Base-by-base conservation (phyloP, 1,139 yeast species). In the Zygosaccharomyces sapae region DNA sequence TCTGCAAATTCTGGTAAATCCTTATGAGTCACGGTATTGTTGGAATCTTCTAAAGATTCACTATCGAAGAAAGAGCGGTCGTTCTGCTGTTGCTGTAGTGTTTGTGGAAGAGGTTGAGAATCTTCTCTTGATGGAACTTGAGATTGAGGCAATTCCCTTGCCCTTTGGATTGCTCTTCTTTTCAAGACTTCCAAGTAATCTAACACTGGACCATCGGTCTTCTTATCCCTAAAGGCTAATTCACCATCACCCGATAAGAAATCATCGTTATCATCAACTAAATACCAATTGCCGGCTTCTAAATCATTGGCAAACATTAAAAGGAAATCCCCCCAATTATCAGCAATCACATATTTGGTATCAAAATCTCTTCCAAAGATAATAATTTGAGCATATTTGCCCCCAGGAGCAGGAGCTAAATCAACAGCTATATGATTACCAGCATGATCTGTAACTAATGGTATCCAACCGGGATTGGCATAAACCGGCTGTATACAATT, bases 371-470 rank as follows among this genome's bases (percentile, higher is more conserved):
- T 78, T 35, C 97, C 97, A 67, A 87, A 89, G 45, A 87, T 63
- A 48, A 90, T 86, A 22, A 87, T 86, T 65, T 89, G 96, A 12
- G 97, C 97, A 72, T 81, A 76, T 38, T 69, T 72, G 29, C 96
- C 96, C 13, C 71, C 68, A 3, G 80, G 72, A 3, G 87, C 96
- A 1, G 97, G 97, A 2, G 92, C 85, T 51, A 90, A 73, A 67
- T 90, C 97, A 10, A 90, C 74, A 42, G 90, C 97, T 45, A 90
- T 81, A 62, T 88, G 88, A 68, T 90, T 90, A 16, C 97, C 97
- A 8, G 86, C 83, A 50, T 80, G 81, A 64, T 90, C 97, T 9
- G 95, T 86, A 18, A 88, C 79, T 38, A 90, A 67, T 1, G 97
- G 97, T 46, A 90, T 83, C 97, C 97, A 90, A 61, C 78, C 80